Base-by-base conservation (phyloP, 805 yeast genomes). In the Yarrowia hollandica region DNA sequence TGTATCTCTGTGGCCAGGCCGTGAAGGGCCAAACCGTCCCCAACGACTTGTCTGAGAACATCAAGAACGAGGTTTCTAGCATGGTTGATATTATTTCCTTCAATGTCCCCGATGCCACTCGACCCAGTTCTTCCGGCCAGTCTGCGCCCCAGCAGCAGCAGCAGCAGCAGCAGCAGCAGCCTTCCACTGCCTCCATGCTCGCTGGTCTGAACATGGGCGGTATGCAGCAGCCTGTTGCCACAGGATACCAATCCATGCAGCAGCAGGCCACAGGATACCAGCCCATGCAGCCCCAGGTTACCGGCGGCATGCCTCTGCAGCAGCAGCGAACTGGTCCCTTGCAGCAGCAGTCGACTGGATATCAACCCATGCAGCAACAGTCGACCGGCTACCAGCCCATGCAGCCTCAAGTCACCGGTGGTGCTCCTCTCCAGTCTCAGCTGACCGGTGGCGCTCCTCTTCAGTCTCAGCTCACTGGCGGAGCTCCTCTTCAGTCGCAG, bases 61-160 rank as follows among this genome's bases (percentile, higher is more conserved):
- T 90, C 74, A 77, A 78, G 68, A 88, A 86, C 68, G 97, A 92
- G 71, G 97, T 92, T 11, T 81, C 84, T 62, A 86, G 94, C 61
- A 87, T 91, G 73, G 91, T 91, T 35, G 97, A 90, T 71, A 88
- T 90, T 26, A 91, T 92, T 66, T 87, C 83, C 66, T 86, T 90
- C 68, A 78, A 83, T 55, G 82, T 89, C 56, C 90, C 88, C 0
- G 92, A 85, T 62, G 39, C 58, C 6, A 35, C 44, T 2, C 33
- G 35, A 8, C 18, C 35, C 14, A 8, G 31, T 2, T 19, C 35
- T n/a, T 52, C 58, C 9, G 42, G 33, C n/a, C 34, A 25, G 30
- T 18, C 57, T 15, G 34, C 23, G 12, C 56, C 46, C 7, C 22
- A 39, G 44, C 61, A 2, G 25, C 66, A 23, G 52, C 62, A 21